Percentiles rank a stretch among this genome's conserved stretches.
These are phyloP conservation scores for Kurtzmaniella quercitrusa DNA, from an alignment of 1,139 yeast genomes.

Conservation along the genomic window DNA sequence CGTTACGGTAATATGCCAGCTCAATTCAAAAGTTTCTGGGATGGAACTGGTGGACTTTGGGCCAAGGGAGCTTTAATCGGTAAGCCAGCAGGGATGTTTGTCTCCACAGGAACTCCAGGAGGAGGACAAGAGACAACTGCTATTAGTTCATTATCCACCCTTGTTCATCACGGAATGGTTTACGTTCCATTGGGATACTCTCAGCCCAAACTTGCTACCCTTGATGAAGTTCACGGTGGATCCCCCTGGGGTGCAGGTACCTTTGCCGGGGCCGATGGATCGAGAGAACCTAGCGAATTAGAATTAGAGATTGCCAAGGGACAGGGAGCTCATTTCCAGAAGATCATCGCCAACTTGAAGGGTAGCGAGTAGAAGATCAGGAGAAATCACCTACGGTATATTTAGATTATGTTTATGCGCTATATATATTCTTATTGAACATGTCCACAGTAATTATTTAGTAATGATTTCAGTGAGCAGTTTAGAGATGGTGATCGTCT, in stretches of 20 bases:
- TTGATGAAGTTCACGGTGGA: constrained; percentile 35
- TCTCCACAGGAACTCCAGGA: constrained; percentile 34
- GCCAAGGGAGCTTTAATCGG: constrained; percentile 32
- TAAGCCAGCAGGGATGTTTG: constrained; percentile 35
- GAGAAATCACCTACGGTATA: too few relatives aligned
- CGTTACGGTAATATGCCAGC: constrained; percentile 37
- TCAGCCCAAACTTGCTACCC: constrained; percentile 22
- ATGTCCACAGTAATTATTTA: too few relatives aligned
- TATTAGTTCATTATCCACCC: constrained; percentile 27
- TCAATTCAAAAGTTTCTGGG: constrained; percentile 38
- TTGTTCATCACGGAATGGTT: constrained; percentile 36
- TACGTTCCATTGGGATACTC: constrained; percentile 37
- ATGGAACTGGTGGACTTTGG: constrained; percentile 37
- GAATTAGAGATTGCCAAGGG: constrained; percentile 30
- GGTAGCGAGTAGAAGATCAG: neutral
- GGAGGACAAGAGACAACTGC: constrained; percentile 40
- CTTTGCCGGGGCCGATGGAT: constrained; percentile 34
- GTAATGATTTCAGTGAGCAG: too few relatives aligned
- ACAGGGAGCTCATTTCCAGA: constrained; percentile 34
- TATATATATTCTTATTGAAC: too few relatives aligned
- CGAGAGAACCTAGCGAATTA: constrained; percentile 29
- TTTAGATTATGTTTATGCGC: too few relatives aligned
- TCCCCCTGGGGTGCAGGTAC: constrained; percentile 44
- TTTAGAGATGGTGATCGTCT: too few relatives aligned
- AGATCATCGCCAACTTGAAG: constrained; percentile 8